phyloP scores from a whole-genome alignment of 2,329 filamentous ascomycete species.

The Calonectria montana region DNA sequence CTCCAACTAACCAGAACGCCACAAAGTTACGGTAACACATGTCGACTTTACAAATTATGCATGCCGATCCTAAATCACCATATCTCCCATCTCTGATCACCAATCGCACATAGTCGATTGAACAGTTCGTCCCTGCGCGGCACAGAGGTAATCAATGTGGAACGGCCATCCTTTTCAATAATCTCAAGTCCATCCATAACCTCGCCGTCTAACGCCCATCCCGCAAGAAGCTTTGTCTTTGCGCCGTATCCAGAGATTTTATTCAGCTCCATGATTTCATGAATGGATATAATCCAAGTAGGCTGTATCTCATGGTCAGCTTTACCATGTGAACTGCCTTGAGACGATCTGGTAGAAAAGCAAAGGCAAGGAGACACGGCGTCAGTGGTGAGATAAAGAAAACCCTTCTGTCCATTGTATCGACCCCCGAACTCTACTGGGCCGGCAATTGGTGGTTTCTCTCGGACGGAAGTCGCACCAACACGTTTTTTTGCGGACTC shows the following conservation, averaged over 20 bases:
- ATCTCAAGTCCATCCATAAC: background rate
- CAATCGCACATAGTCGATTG: background rate
- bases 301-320: background rate
- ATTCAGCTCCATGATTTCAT: background rate
- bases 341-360: background rate
- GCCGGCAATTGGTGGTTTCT: background rate
- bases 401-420: background rate
- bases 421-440: background rate
- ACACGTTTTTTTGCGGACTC: background rate
- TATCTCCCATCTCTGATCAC: background rate
- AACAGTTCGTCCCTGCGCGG: background rate
- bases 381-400: background rate
- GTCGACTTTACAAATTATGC: too few species aligned
- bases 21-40: too few species aligned
- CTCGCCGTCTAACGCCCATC: background rate
- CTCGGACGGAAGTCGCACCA: background rate
- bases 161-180: background rate
- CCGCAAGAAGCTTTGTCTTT: background rate
- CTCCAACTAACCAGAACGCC: too few species aligned
- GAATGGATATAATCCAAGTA: background rate
- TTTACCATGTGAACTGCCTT: background rate
- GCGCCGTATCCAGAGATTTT: background rate
- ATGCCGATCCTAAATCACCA: background rate
- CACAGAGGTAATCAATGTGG: background rate
- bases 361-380: background rate